Base-by-base conservation (phyloP, 495 filamentous ascomycete genomes). In the Xylaria castorea region DNA sequence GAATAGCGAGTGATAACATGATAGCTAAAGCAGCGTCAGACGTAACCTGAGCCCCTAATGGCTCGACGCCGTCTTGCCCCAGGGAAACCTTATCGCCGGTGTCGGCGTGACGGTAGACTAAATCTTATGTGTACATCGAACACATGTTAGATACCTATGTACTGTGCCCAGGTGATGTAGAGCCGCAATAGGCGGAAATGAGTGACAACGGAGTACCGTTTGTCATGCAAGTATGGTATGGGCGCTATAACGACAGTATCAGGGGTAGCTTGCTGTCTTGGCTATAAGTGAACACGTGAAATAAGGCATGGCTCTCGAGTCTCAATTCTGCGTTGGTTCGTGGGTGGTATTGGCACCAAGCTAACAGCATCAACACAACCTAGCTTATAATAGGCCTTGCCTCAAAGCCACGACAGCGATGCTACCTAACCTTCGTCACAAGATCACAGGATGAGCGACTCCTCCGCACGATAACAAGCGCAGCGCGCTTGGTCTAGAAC, bases 391-490 rank as follows among this genome's bases (percentile, higher is more conserved):
- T 25, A 11, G 27, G 30, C 61, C 38, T 30, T 44, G 38, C 61
- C 48, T 57, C 27, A 32, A 57, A 40, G 53, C 67, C 55, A 60
- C 48, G 55, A 62, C 38, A 70, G 55, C 30, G 40, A 70, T 70
- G 67, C 27, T 61, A 70, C 67, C 67, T 51, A 5, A 62, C 67
- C 30, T 38, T 22, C 20, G 44, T 71, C 68, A 71, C 58, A 71
- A 18, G 42, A 46, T 53, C 68, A 42, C 42, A 40, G 48, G 27
- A 25, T 14, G 30, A 40, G 48, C 50, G 22, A 71, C 57, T 65
- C 69, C 69, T 71, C 69, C 69, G 30, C 69, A 64, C 32, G 60
- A 71, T 63, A 60, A 64, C 44, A 42, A 71, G 46, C n/a, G 60
- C 46, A 55, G 30, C 58, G 68, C 55, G 22, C 55, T 62, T 51